A percentile compares a stretch with the other conserved stretches of the same genome.
Evolutionary conservation across 2,329 filamentous ascomycete species (phyloP).

Genomic region (Neurospora sp.): DNA sequence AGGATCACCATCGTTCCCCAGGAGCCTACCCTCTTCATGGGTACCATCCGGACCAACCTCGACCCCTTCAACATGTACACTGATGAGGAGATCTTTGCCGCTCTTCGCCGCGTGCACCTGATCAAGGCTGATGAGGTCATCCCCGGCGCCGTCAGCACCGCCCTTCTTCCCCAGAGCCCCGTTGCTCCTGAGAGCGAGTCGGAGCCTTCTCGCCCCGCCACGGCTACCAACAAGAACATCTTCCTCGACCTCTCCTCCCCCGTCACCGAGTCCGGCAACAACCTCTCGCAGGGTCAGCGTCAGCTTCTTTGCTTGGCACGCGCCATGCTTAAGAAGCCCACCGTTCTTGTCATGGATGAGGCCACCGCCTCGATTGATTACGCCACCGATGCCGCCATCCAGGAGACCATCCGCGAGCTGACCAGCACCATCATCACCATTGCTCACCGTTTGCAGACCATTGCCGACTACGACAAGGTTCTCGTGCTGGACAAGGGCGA

Average conservation of each 20-base stretch:
- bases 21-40: slow-evolving; percentile 88
- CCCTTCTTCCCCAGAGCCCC: slow-evolving; percentile 11
- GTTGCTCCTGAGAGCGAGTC: slow-evolving; percentile 5
- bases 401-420: slow-evolving; percentile 90
- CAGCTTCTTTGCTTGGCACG: slow-evolving; percentile 90
- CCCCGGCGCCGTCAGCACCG: slow-evolving; percentile 19
- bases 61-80: slow-evolving; percentile 86
- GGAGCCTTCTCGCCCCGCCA: slow-evolving; percentile 19
- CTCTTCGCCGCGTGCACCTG: slow-evolving; percentile 79
- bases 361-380: slow-evolving; percentile 97
- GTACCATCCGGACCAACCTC: slow-evolving; percentile 83
- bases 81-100: slow-evolving; percentile 81
- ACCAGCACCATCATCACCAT: slow-evolving; percentile 93
- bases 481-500: slow-evolving; percentile 83
- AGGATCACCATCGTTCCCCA: slow-evolving; percentile 96
- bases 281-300: slow-evolving; percentile 90
- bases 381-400: slow-evolving; percentile 88
- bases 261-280: slow-evolving; percentile 83
- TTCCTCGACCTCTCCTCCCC: slow-evolving; percentile 79
- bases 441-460: slow-evolving; percentile 88
- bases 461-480: slow-evolving; percentile 97
- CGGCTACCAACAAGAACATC: slow-evolving; percentile 80
- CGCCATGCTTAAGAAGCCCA: slow-evolving; percentile 82
- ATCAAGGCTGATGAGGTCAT: slow-evolving; percentile 51
- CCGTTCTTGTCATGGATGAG: slow-evolving; percentile 98